A percentile compares a stretch with the other conserved stretches of the same genome.
Conservation (phyloP, 345 rosid genomes). For the Clausena lansium region DNA sequence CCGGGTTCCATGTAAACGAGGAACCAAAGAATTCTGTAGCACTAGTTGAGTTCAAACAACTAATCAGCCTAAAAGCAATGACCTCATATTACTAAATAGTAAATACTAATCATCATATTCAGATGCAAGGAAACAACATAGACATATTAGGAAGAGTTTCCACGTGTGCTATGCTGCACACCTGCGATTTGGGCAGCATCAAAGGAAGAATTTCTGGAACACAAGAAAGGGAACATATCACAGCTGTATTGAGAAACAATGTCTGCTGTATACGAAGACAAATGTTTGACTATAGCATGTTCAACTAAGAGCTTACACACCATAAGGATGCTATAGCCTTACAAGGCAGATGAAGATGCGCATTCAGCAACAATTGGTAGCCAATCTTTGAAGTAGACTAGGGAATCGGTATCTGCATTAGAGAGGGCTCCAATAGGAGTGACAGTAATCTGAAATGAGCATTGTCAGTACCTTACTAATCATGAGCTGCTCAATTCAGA, state of each 20-base stretch:
- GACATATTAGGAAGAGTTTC: not conserved
- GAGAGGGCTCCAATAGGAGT: constrained; percentile 76
- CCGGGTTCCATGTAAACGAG: not conserved
- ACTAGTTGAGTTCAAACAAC: not conserved
- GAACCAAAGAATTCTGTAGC: not conserved
- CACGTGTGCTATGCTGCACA: not conserved
- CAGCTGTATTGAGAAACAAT: not conserved
- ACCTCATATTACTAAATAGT: no score
- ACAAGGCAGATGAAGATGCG: constrained; percentile 54
- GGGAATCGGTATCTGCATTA: constrained; percentile 48
- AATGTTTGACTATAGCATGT: not conserved
- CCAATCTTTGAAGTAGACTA: constrained; percentile 61
- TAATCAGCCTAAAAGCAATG: not conserved
- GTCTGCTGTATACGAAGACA: not conserved
- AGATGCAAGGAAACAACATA: not conserved
- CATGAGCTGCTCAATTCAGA: not conserved
- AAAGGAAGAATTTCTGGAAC: not conserved
- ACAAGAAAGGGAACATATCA: not conserved
- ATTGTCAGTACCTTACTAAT: constrained; percentile 7
- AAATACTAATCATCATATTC: constrained; percentile 1
- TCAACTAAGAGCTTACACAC: not conserved
- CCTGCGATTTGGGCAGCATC: not conserved
- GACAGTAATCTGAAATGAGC: constrained; percentile 64
- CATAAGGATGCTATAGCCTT: constrained; percentile 14
- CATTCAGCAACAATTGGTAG: constrained; percentile 45